A percentile compares a stretch with the other conserved stretches of the same genome.
These are phyloP conservation scores for Brassica carinata DNA, from an alignment of 345 rosid genomes.

Conservation along the genomic window DNA sequence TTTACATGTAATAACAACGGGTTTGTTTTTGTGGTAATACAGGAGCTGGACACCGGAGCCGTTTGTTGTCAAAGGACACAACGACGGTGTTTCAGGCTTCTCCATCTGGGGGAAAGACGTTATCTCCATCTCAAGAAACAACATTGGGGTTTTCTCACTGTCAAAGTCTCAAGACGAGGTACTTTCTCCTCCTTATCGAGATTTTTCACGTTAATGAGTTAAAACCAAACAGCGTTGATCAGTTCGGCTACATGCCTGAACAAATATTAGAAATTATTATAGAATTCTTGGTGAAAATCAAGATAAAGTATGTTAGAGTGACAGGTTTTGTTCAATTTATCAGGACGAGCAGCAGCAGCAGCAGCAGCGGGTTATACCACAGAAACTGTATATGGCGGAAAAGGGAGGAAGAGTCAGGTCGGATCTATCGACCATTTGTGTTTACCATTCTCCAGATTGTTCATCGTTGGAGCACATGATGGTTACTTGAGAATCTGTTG, in stretches of 20 bases:
- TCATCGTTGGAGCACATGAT: constrained; percentile 87
- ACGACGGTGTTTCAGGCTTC: constrained; percentile 79
- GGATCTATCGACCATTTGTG: constrained; percentile 68
- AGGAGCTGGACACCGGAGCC: constrained; percentile 68
- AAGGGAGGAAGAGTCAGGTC: constrained; percentile 65
- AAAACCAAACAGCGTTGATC: constrained; percentile 3
- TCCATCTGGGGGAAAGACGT: constrained; percentile 86
- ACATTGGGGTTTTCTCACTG: constrained; percentile 77
- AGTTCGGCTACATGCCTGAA: background rate
- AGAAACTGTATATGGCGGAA: constrained; percentile 59
- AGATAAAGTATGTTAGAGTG: constrained; percentile 11
- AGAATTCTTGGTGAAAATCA: constrained; percentile 1
- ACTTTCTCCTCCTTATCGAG: constrained; percentile 28
- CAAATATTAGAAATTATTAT: background rate
- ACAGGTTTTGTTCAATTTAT: constrained; percentile 4
- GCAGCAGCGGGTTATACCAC: constrained; percentile 59
- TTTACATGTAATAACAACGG: background rate
- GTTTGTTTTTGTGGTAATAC: constrained; percentile 23
- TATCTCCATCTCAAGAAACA: constrained; percentile 81
- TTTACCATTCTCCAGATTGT: constrained; percentile 75
- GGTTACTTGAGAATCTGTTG: constrained; percentile 80
- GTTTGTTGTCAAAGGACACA: constrained; percentile 62
- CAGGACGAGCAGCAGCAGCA: constrained; percentile 64
- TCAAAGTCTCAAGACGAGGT: constrained; percentile 66
- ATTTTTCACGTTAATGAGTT: background rate